These are phyloP conservation scores for Cladophialophora psammophila DNA, from an alignment of 2,329 filamentous ascomycete genomes.

Conservation along the genomic window DNA sequence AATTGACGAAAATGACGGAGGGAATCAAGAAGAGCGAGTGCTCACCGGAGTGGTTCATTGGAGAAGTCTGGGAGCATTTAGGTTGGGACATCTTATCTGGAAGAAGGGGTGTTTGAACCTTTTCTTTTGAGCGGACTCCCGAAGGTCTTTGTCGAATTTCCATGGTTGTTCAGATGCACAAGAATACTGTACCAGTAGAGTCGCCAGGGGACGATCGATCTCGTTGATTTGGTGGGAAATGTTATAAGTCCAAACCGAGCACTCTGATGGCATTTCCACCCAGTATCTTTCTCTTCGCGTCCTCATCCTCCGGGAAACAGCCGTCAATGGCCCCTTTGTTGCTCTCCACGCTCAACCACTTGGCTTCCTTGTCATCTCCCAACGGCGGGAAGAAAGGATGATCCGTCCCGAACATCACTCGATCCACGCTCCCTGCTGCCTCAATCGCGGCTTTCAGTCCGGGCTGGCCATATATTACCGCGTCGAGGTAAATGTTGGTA, in stretches of 20 bases:
- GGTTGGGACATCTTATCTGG: conserved; percentile 62
- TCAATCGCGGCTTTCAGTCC: conserved; percentile 79
- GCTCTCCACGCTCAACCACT: conserved; percentile 57
- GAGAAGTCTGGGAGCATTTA: conserved; percentile 64
- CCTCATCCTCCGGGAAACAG: conserved; percentile 46
- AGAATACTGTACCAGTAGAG: background rate
- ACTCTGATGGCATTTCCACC: conserved; percentile 56
- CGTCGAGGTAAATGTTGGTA: conserved; percentile 86
- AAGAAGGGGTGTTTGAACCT: conserved; percentile 15
- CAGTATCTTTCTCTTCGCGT: conserved; percentile 48
- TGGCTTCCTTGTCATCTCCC: conserved; percentile 41
- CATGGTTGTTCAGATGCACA: conserved; percentile 1
- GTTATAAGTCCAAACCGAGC: conserved; percentile 46
- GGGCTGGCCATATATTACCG: conserved; percentile 62
- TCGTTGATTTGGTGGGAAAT: background rate
- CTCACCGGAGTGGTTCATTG: conserved; percentile 61
- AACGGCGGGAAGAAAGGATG: conserved; percentile 56
- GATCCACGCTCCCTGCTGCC: conserved; percentile 57
- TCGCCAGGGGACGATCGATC: background rate
- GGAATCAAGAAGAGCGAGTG: conserved; percentile 40
- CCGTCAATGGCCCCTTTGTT: conserved; percentile 55
- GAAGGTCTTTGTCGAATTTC: background rate
- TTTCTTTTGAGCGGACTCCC: background rate
- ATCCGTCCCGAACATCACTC: conserved; percentile 55
- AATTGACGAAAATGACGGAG: conserved; percentile 24